A percentile compares a stretch with the other conserved stretches of the same genome.
Conservation (phyloP, 1,284 basidiomycete species). For the Hortiboletus rubellus region DNA sequence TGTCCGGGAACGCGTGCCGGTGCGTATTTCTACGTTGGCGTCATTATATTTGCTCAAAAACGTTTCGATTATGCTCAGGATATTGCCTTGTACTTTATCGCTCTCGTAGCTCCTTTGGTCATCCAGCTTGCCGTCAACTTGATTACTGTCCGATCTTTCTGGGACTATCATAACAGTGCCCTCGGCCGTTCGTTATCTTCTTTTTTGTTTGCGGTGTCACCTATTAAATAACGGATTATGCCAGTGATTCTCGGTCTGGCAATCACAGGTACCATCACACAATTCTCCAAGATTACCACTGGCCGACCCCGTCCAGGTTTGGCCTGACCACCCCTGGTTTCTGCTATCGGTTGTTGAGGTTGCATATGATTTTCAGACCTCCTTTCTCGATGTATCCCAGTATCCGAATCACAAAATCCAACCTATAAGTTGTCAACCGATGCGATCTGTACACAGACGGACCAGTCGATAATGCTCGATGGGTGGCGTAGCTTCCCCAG, state of each 20-base stretch:
- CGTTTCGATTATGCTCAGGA: constrained; percentile 37
- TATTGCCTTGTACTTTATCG: constrained; percentile 65
- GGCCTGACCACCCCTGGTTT: constrained; percentile 7
- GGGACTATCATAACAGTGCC: constrained; percentile 85
- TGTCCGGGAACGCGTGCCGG: constrained; percentile 82
- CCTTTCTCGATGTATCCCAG: constrained; percentile 82
- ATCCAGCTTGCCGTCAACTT: constrained; percentile 70
- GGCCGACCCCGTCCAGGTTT: constrained; percentile 85
- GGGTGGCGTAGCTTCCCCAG: constrained; percentile 95
- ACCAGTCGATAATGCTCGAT: constrained; percentile 63
- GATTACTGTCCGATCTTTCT: constrained; percentile 73
- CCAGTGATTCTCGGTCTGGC: constrained; percentile 73
- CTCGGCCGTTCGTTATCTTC: constrained; percentile 62
- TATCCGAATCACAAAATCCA: constrained; percentile 63
- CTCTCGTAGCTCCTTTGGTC: constrained; percentile 64
- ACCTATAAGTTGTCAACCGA: constrained; percentile 73
- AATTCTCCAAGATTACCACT: constrained; percentile 84
- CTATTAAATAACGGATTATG: background rate
- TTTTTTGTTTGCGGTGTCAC: constrained; percentile 12
- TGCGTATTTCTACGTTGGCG: constrained; percentile 35
- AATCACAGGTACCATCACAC: constrained; percentile 80
- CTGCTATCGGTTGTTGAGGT: background rate
- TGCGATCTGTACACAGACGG: constrained; percentile 76
- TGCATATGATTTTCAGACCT: constrained; percentile 52
- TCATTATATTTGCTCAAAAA: background rate